phyloP scores from a whole-genome alignment of 306 rosid species.

The Gynostemma pentaphyllum region DNA sequence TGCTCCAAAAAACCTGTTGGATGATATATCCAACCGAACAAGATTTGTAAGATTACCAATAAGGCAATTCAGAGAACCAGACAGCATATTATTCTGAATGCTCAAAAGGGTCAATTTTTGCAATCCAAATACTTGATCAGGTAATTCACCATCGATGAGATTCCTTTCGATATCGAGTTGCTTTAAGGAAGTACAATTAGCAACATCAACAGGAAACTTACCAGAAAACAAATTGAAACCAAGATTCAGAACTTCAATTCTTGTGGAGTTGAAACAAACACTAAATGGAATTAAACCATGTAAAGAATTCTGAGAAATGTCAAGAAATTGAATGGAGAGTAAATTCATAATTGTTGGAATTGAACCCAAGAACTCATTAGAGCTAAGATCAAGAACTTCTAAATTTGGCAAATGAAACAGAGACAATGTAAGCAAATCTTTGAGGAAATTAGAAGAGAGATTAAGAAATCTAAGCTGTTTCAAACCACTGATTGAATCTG shows the following conservation, averaged over 20 bases:
- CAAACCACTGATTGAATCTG: constrained; percentile 12
- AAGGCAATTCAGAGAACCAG: constrained; percentile 10
- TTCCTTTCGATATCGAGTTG: background rate
- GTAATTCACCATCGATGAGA: background rate
- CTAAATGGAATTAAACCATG: background rate
- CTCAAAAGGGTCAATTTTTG: background rate
- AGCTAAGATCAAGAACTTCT: constrained; percentile 16
- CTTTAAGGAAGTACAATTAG: constrained; percentile 3
- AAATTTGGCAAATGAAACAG: constrained; percentile 13
- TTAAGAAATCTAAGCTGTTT: constrained; percentile 13
- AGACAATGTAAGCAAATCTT: background rate
- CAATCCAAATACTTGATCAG: background rate
- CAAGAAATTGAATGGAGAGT: constrained; percentile 8
- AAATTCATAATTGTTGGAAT: constrained; percentile 3
- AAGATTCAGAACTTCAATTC: background rate
- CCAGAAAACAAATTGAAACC: constrained; percentile 9
- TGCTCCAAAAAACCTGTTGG: constrained; percentile 17
- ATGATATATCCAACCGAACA: constrained; percentile 18
- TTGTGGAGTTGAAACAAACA: constrained; percentile 6
- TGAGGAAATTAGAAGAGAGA: constrained; percentile 14
- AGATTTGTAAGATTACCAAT: constrained; percentile 20
- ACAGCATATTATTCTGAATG: constrained; percentile 14
- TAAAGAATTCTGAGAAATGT: constrained; percentile 10
- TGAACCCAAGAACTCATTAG: no score
- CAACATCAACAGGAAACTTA: constrained; percentile 1